Evolutionary conservation across 2,329 filamentous ascomycete species (phyloP).

Genomic region (Lecanicillium sp.): DNA sequence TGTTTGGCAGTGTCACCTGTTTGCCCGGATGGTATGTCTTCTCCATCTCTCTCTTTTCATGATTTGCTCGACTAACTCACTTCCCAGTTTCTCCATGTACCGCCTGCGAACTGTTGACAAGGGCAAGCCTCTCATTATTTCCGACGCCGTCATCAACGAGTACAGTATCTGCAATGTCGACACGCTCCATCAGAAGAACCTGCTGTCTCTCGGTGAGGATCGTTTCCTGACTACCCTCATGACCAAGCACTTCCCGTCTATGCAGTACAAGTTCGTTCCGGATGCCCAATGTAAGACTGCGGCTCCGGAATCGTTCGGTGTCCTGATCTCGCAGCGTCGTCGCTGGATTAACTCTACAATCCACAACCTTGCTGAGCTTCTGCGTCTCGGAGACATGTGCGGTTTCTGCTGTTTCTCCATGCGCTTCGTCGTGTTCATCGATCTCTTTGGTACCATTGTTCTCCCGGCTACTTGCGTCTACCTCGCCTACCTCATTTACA

Average conservation of each 20-base stretch:
- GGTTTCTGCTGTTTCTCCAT: conserved; percentile 99
- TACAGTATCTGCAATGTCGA: conserved; percentile 88
- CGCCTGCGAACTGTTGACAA: conserved; percentile 89
- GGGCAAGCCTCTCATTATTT: conserved; percentile 89
- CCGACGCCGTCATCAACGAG: conserved; percentile 78
- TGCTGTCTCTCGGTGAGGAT: conserved; percentile 91
- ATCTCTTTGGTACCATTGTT: conserved; percentile 87
- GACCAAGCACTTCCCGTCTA: conserved; percentile 93
- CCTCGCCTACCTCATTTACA: conserved; percentile 81
- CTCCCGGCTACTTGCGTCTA: conserved; percentile 86
- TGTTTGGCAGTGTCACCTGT: conserved; percentile 97
- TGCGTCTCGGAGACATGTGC: conserved; percentile 87
- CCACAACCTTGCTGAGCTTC: conserved; percentile 88
- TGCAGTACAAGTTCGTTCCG: conserved; percentile 94
- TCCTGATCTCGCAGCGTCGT: conserved; percentile 93
- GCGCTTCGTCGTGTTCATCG: conserved; percentile 93
- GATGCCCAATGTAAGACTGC: conserved; percentile 92
- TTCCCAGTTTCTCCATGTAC: conserved; percentile 82
- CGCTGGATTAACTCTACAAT: conserved; percentile 99
- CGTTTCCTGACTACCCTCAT: conserved; percentile 94
- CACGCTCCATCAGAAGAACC: conserved; percentile 94
- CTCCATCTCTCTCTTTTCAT: background rate
- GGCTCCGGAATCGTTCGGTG: conserved; percentile 88
- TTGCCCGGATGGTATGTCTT: conserved; percentile 89
- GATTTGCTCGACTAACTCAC: conserved; percentile 39